Evolutionary conservation across 225 moss, liverwort and hornwort genomes (phyloP).

Genomic region (Takakia lepidozioides): DNA sequence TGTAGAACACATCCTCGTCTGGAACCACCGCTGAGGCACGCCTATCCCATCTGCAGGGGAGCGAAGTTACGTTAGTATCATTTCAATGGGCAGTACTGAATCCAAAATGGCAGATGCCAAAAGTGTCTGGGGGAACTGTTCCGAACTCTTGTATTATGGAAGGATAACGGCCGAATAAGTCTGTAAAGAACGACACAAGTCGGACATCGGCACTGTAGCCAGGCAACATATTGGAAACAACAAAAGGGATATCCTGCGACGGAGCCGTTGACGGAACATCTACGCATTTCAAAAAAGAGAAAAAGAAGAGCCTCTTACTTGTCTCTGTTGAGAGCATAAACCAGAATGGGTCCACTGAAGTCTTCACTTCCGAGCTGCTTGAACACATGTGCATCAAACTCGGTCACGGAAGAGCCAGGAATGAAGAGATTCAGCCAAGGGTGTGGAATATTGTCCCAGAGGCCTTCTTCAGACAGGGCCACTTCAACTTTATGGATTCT

Average conservation of each 20-base stretch:
- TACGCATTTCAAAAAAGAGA: not conserved
- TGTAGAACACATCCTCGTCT: conserved; percentile 47
- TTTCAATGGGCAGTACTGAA: not conserved
- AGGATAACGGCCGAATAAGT: no score
- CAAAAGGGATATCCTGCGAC: not conserved
- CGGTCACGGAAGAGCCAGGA: conserved; percentile 26
- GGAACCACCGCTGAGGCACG: conserved; percentile 32
- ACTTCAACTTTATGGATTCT: conserved; percentile 24
- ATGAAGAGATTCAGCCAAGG: conserved; percentile 41
- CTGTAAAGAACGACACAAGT: no score
- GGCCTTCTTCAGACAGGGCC: conserved; percentile 11
- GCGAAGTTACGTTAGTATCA: not conserved
- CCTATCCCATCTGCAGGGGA: conserved; percentile 38
- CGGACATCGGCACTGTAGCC: no score
- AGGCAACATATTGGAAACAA: not conserved
- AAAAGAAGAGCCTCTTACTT: conserved; percentile 17
- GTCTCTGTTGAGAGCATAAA: conserved; percentile 29
- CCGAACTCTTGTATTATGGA: no score
- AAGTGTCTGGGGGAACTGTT: no score
- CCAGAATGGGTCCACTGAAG: conserved; percentile 26
- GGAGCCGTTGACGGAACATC: no score
- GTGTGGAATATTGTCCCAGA: conserved; percentile 37
- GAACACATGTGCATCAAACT: conserved; percentile 23
- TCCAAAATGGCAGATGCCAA: not conserved
- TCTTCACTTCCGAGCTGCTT: conserved; percentile 9